Base-by-base conservation (phyloP, 257 asterid genomes). In the Galeopsis tetrahit region DNA sequence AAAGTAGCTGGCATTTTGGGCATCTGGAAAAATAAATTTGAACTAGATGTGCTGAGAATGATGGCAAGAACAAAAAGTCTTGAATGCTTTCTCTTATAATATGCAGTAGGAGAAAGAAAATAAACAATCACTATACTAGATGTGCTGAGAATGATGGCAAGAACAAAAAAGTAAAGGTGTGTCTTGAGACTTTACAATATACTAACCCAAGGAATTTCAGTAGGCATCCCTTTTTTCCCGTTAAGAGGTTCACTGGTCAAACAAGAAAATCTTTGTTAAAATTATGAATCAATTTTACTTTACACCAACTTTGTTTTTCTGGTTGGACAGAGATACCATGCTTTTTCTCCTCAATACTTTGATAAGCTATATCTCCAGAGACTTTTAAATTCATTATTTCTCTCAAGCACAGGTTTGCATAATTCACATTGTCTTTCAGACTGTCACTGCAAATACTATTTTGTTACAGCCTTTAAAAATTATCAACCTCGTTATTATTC, bases 31-130 rank as follows among this genome's bases (percentile, higher is more conserved):
- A 58, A 42, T 42, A 58, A 6, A 35, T 4, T 66, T 67, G 75
- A 60, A 49, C 49, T 2, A 14, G 7, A 60, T 68, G 11, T 36
- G 15, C 44, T 60, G 14, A 59, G 39, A 51, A 63, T 52, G 48
- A 13, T n/a, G n/a, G n/a, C n/a, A n/a, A n/a, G n/a, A n/a, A n/a
- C 65, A 44, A 34, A 73, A 69, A 11, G 40, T 58, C 55, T 33
- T 31, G 39, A 74, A 66, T 53, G 69, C 43, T 57, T 2, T 17
- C 6, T 9, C 2, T 14, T 34, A 10, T n/a, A 51, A 66, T 36
- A 56, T 39, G 66, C 60, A 56, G 43, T 51, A 55, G 36, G 35
- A 71, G 38, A 33, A 46, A 71, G 36, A 36, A 71, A 65, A 70
- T 70, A 40, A 68, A n/a, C 17, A 63, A 8, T 39, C 51, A 39